phyloP scores from a whole-genome alignment of 805 yeast genomes.

The Metschnikowia baotianmanensis region DNA sequence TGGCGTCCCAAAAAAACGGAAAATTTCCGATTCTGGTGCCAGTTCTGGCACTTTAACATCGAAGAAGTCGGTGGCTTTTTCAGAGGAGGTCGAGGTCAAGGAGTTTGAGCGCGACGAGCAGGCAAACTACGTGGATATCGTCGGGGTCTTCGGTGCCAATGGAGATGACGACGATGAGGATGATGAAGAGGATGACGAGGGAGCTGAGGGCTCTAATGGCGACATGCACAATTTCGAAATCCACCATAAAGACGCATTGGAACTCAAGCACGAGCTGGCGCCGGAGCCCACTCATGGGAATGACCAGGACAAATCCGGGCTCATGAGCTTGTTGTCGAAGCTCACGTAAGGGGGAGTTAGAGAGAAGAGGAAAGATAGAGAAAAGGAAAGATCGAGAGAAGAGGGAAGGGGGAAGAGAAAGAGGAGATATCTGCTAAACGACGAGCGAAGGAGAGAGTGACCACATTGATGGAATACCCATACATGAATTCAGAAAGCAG shows the following conservation, averaged over 20 bases:
- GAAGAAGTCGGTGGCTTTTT: conserved; percentile 39
- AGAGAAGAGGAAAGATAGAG: neutral
- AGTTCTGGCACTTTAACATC: conserved; percentile 11
- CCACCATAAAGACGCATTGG: conserved; percentile 33
- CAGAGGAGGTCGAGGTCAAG: conserved; percentile 41
- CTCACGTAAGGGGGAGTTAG: conserved; percentile 2
- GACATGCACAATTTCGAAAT: conserved; percentile 15
- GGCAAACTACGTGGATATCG: conserved; percentile 17
- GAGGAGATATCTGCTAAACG: too few relatives aligned
- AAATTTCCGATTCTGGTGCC: conserved; percentile 24
- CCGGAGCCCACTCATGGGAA: conserved; percentile 12
- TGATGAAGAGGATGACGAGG: conserved; percentile 8
- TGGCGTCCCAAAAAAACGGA: conserved; percentile 15
- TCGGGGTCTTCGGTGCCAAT: conserved; percentile 16
- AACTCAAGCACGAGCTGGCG: conserved; percentile 25
- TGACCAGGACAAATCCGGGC: conserved; percentile 11
- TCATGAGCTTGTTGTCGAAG: conserved; percentile 19
- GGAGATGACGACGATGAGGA: conserved; percentile 18
- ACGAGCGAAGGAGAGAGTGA: too few relatives aligned
- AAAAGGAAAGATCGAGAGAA: neutral
- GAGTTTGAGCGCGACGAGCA: conserved; percentile 41
- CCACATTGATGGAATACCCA: too few relatives aligned
- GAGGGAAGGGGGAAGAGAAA: too few relatives aligned
- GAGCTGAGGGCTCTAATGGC: too few relatives aligned
- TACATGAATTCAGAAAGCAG: too few relatives aligned